A percentile compares a stretch with the other conserved stretches of the same genome.
Evolutionary conservation across 352 stramenopile species (phyloP).

Genomic region (Phytophthora idaei): DNA sequence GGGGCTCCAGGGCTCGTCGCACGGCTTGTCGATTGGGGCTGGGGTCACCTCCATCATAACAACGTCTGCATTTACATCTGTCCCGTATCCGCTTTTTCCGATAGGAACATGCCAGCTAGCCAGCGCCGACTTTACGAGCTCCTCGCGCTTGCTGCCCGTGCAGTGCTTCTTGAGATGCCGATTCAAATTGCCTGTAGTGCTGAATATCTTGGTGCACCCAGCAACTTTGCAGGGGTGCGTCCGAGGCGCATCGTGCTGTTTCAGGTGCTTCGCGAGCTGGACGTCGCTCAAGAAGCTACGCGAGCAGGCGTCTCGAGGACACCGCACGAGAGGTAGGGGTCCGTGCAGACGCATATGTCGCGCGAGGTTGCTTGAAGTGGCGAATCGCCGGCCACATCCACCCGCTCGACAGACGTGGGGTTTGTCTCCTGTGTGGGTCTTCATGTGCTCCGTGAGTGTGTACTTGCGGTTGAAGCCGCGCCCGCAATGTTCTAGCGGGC

Average conservation of each 20-base stretch:
- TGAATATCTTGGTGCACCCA: slow-evolving; percentile 63
- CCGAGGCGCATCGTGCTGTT: slow-evolving; percentile 43
- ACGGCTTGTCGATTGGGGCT: slow-evolving; percentile 27
- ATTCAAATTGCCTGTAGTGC: slow-evolving; percentile 63
- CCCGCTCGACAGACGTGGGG: slow-evolving; percentile 46
- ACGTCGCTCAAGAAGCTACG: slow-evolving; percentile 45
- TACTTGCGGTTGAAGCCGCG: slow-evolving; percentile 57
- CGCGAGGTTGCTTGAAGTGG: slow-evolving; percentile 63
- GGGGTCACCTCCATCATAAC: slow-evolving; percentile 17
- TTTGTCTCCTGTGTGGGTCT: slow-evolving; percentile 65
- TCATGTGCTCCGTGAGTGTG: slow-evolving; percentile 63
- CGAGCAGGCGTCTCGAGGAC: slow-evolving; percentile 33
- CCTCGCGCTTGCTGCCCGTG: slow-evolving; percentile 17
- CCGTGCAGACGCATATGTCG: slow-evolving; percentile 61
- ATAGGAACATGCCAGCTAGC: slow-evolving; percentile 10
- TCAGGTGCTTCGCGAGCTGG: slow-evolving; percentile 53
- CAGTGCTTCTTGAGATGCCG: slow-evolving; percentile 49
- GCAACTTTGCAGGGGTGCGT: slow-evolving; percentile 28
- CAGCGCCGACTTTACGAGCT: slow-evolving; percentile 17
- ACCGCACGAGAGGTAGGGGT: slow-evolving; percentile 39
- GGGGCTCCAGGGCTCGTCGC: slow-evolving; percentile 38
- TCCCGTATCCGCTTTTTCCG: slow-evolving; percentile 18
- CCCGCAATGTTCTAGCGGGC: slow-evolving; percentile 26
- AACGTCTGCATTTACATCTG: slow-evolving; percentile 5
- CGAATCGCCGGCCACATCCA: slow-evolving; percentile 55